phyloP scores from a whole-genome alignment of 2,329 filamentous ascomycete genomes.

The Phoma sp. region DNA sequence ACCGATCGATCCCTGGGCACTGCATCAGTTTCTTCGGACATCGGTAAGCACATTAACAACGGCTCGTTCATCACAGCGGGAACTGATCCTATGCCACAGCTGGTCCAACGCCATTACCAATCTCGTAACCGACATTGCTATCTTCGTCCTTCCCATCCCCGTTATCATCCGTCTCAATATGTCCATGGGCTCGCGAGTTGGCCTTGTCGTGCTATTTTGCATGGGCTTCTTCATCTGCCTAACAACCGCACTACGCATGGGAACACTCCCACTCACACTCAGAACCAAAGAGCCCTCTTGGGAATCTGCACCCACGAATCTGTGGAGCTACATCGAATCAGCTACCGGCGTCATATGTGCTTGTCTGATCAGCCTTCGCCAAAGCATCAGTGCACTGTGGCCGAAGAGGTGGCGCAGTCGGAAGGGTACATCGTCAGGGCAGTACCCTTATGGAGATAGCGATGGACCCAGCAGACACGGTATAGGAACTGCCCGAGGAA shows the following conservation, averaged over 20 bases:
- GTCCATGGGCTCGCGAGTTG: slow-evolving; percentile 24
- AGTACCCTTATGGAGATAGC: slow-evolving; percentile 11
- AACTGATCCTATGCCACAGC: slow-evolving; percentile 2
- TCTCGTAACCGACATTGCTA: slow-evolving; percentile 26
- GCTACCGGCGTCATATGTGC: slow-evolving; percentile 36
- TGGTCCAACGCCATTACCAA: slow-evolving; percentile 30
- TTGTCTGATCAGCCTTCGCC: slow-evolving; percentile 34
- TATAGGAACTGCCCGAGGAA: not conserved
- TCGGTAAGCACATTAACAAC: slow-evolving; percentile 19
- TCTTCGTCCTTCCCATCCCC: slow-evolving; percentile 33
- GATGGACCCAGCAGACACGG: too few species aligned
- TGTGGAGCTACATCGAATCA: slow-evolving; percentile 39
- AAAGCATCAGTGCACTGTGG: slow-evolving; percentile 20
- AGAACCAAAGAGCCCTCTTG: slow-evolving; percentile 26
- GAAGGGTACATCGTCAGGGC: slow-evolving; percentile 8
- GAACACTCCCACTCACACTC: slow-evolving; percentile 26
- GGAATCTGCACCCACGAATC: slow-evolving; percentile 34
- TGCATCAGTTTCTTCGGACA: slow-evolving; percentile 31
- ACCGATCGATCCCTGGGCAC: slow-evolving; percentile 23
- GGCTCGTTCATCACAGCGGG: not conserved
- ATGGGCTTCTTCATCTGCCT: slow-evolving; percentile 38
- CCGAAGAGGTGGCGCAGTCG: slow-evolving; percentile 22
- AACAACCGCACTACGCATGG: slow-evolving; percentile 35
- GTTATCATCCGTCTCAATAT: slow-evolving; percentile 30
- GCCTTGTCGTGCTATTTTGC: slow-evolving; percentile 30